Percentiles rank a stretch among this genome's conserved stretches.
phyloP scores from a whole-genome alignment of 306 rosid species.

The Cucumis hystrix region DNA sequence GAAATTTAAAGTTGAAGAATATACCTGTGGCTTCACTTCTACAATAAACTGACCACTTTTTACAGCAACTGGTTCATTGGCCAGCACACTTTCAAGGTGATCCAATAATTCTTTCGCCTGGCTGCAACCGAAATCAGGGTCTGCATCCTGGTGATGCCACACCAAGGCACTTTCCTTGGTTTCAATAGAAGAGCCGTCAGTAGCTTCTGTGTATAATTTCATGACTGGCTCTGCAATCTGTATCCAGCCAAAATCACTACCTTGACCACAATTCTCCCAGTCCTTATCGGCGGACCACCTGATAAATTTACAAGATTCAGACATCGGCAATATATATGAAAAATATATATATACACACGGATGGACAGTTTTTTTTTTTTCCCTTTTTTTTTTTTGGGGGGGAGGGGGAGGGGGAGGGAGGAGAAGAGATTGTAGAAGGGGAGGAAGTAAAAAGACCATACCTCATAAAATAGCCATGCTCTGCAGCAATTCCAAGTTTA shows the following conservation, averaged over 20 bases:
- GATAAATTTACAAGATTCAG: background rate
- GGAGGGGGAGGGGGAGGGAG: background rate
- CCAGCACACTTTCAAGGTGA: conserved; percentile 57
- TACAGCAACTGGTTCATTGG: conserved; percentile 56
- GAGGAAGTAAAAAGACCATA: conserved; percentile 5
- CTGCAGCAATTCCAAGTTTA: conserved; percentile 49
- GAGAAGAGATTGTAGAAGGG: background rate
- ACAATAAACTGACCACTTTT: conserved; percentile 58
- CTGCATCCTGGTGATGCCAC: conserved; percentile 69
- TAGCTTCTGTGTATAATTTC: conserved; percentile 50
- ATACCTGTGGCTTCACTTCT: conserved; percentile 68
- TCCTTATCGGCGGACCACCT: conserved; percentile 47
- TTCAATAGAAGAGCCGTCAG: conserved; percentile 56
- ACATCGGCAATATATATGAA: background rate
- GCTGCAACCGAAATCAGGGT: conserved; percentile 49
- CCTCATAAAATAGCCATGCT: conserved; percentile 51
- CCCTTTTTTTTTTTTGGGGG: too few species aligned
- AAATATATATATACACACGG: too few species aligned
- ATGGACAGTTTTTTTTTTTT: background rate
- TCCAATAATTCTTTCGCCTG: conserved; percentile 65
- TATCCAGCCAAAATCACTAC: conserved; percentile 42
- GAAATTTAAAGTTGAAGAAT: background rate
- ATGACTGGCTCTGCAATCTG: conserved; percentile 57
- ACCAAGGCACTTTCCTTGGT: conserved; percentile 55
- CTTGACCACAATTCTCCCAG: conserved; percentile 46